phyloP scores from a whole-genome alignment of 1,284 basidiomycete species.

The Phlebopus sp. region DNA sequence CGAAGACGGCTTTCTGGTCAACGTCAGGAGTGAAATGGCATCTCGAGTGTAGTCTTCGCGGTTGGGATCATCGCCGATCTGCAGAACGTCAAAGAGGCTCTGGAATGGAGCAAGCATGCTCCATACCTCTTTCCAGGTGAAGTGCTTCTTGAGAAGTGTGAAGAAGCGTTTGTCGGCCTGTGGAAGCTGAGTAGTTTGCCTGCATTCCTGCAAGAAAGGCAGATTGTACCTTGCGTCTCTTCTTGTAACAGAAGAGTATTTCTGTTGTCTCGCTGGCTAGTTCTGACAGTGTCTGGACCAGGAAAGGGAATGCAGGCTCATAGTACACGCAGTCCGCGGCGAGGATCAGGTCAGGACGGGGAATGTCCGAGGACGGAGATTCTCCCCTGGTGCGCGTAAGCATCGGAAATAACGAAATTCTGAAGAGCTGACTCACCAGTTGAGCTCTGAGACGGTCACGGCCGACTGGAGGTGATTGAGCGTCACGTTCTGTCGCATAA shows the following conservation, averaged over 20 bases:
- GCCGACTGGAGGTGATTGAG: slow-evolving; percentile 56
- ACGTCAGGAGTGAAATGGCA: slow-evolving; percentile 53
- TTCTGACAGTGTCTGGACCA: slow-evolving; percentile 77
- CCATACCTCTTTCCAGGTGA: slow-evolving; percentile 70
- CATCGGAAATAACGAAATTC: not conserved
- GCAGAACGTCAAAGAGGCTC: not conserved
- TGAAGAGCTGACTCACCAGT: slow-evolving; percentile 56
- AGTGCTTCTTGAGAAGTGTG: slow-evolving; percentile 74
- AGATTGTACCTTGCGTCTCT: slow-evolving; percentile 74
- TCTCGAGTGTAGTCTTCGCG: slow-evolving; percentile 49
- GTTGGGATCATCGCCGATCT: slow-evolving; percentile 55
- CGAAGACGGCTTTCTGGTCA: slow-evolving; percentile 32
- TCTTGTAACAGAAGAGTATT: slow-evolving; percentile 91
- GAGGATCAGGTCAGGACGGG: slow-evolving; percentile 64
- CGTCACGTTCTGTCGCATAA: slow-evolving; percentile 70
- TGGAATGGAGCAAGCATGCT: slow-evolving; percentile 5
- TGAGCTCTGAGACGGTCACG: slow-evolving; percentile 67
- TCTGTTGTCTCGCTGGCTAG: slow-evolving; percentile 60
- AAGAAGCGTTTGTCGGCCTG: slow-evolving; percentile 94
- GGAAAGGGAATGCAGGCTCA: slow-evolving; percentile 89
- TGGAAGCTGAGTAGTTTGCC: slow-evolving; percentile 3
- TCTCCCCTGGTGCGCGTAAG: slow-evolving; percentile 47
- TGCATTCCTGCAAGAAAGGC: not conserved
- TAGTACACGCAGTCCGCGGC: slow-evolving; percentile 96
- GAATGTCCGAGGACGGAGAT: slow-evolving; percentile 42